Evolutionary conservation across 306 rosid genomes (phyloP), one percentile per base, ranked within the genome.

Genomic region (Rubus idaeus): DNA sequence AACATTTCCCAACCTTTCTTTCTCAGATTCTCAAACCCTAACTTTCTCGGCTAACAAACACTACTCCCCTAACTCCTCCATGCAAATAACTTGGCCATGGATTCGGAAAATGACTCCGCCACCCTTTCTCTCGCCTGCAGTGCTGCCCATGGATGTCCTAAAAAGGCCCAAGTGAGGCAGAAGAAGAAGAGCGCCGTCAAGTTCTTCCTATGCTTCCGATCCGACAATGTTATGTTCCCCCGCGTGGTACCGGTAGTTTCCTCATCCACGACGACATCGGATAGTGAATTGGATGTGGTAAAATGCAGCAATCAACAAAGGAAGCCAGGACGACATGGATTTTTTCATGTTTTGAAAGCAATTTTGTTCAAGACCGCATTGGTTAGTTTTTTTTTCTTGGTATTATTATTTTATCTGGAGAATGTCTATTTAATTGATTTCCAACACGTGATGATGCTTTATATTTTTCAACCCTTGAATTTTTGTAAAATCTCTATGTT

Each of bases 201-300:
- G 66, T 67, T 66, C 51, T 67, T 80, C 40, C 16, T 17, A 23
- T 80, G 87, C 42, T 78, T 83, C 52, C 58, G 53, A 50, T 70
- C 79, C 26, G 73, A 41, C 35, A 16, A 10, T 40, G 44, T 62
- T 13, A 49, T 14, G 44, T 35, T 60, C 56, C 77, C 64, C 5
- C 44, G 62, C 6, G 56, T 74, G 42, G 71, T 41, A 4, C 68
- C 75, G 10, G 8, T 37, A 42, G 42, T 8, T 4, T 17, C 41
- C 5, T 17, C 55, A 60, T 23, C 39, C 9, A 61, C 5, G 11
- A 4, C 39, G 53, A 52, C 65, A 12, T 2, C 45, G 17, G 64
- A 64, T 14, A 62, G n/a, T 23, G 77, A 76, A 11, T 63, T 37
- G 40, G 66, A 78, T 17, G 63, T 26, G 7, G 37, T 13, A 62